Base-by-base conservation (phyloP, 768 basidiomycete genomes). In the Mycena haematopus region DNA sequence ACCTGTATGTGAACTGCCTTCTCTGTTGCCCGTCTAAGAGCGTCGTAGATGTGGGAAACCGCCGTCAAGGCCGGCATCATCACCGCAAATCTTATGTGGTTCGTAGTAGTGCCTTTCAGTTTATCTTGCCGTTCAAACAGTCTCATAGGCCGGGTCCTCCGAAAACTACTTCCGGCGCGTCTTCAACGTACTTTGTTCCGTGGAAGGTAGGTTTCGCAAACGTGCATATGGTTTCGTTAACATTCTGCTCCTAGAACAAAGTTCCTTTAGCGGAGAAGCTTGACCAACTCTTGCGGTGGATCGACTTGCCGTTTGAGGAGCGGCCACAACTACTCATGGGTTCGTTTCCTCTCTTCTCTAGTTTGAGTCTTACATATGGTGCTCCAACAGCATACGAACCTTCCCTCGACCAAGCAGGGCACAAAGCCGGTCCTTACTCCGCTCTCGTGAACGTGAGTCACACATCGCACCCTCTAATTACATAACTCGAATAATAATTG, bases 51-150 rank as follows among this genome's bases (percentile, higher is more conserved):
- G 81, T 97, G 95, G 95, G 92, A 93, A 71, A 95, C 94, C 0
- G 92, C 89, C 2, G 83, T 79, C 60, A 88, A 86, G 61, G 86
- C 88, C 6, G 89, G 89, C 0, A 73, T 93, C 13, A 78, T 85
- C 36, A 90, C 91, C 5, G 95, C 93, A 0, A 95, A 95, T 68
- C 80, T 95, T 46, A 97, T 97, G 95, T 97, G 95, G 93, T 93
- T 17, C 27, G 65, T 22, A 10, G 25, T 27, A 21, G 17, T 22
- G 40, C 6, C 27, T 53, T 52, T 13, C 49, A 10, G 33, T 29
- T 36, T 5, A 40, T 2, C 33, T 27, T 14, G 10, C 14, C 33
- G 5, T 35, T 61, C 27, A 54, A 31, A 1, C 38, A 27, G 13
- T 45, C 33, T 58, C 22, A 50, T 50, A 93, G 92, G 93, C 92